A percentile compares a stretch with the other conserved stretches of the same genome.
phyloP scores from a whole-genome alignment of 768 basidiomycete species.

The Rhodotorula taiwanensis region DNA sequence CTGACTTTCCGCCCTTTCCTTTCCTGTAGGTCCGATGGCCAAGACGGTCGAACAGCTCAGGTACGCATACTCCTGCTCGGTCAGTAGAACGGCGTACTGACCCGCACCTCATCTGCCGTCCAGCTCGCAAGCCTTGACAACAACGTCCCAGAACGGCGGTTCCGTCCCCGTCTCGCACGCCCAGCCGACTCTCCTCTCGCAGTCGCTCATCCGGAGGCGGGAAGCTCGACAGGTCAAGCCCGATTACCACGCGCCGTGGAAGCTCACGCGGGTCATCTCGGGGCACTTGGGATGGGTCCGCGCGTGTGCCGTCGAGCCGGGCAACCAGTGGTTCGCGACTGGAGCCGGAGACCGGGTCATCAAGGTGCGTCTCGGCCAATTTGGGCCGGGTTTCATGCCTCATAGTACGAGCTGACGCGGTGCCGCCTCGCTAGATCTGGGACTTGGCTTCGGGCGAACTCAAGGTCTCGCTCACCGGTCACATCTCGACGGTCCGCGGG shows the following conservation, averaged over 20 bases:
- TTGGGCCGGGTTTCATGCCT: no score
- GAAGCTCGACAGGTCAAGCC: slow-evolving; percentile 90
- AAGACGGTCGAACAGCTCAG: slow-evolving; percentile 27
- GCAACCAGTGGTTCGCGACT: slow-evolving; percentile 97
- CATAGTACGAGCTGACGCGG: not conserved
- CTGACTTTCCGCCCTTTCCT: not conserved
- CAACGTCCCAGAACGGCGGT: not conserved
- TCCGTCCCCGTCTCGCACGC: slow-evolving; percentile 30
- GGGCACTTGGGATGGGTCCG: slow-evolving; percentile 98
- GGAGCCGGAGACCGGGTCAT: slow-evolving; percentile 97
- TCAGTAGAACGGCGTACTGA: no score
- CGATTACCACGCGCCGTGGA: slow-evolving; percentile 93
- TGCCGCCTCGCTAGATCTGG: slow-evolving; percentile 58
- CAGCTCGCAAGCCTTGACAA: slow-evolving; percentile 33
- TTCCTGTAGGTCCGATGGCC: slow-evolving; percentile 25
- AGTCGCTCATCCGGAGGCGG: slow-evolving; percentile 85
- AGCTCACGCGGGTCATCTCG: slow-evolving; percentile 89
- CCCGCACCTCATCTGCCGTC: not conserved
- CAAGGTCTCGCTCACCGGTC: slow-evolving; percentile 91
- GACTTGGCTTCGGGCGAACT: slow-evolving; percentile 95
- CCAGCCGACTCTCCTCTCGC: slow-evolving; percentile 55
- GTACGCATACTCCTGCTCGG: no score
- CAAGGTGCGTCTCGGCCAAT: slow-evolving; percentile 50
- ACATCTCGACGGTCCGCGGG: slow-evolving; percentile 93
- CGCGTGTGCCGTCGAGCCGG: slow-evolving; percentile 90